Conservation (phyloP, 768 basidiomycete genomes). For the Suillus placidus region DNA sequence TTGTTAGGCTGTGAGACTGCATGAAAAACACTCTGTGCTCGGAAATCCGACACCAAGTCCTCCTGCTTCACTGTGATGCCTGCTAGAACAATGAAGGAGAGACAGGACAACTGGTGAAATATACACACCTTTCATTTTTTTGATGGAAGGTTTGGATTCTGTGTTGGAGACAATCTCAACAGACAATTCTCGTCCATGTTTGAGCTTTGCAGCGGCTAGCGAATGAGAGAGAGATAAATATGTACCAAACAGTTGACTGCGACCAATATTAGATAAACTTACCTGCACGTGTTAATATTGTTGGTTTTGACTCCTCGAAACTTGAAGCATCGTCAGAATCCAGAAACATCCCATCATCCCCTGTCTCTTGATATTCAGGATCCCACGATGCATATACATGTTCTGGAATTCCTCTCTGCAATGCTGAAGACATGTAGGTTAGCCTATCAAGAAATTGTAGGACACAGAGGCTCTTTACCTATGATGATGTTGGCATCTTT, state of each 20-base stretch:
- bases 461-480: constrained; percentile 1
- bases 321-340: neutral
- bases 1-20: neutral
- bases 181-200: neutral
- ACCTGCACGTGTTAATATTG: neutral
- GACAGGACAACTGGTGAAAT: neutral
- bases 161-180: neutral
- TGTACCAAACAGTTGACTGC: neutral
- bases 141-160: neutral
- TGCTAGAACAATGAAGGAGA: neutral
- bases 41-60: neutral
- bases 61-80: neutral
- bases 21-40: neutral
- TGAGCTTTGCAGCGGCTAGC: neutral
- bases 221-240: neutral
- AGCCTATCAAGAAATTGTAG: neutral
- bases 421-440: neutral
- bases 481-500: constrained; percentile 6
- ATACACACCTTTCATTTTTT: neutral
- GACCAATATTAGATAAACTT: neutral
- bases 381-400: constrained; percentile 9
- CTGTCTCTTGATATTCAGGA: neutral
- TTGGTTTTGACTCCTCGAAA: neutral
- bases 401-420: neutral
- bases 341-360: neutral